A percentile compares a stretch with the other conserved stretches of the same genome.
Conservation (phyloP, 2,329 filamentous ascomycete genomes). For the Chaetomium olivaceum region DNA sequence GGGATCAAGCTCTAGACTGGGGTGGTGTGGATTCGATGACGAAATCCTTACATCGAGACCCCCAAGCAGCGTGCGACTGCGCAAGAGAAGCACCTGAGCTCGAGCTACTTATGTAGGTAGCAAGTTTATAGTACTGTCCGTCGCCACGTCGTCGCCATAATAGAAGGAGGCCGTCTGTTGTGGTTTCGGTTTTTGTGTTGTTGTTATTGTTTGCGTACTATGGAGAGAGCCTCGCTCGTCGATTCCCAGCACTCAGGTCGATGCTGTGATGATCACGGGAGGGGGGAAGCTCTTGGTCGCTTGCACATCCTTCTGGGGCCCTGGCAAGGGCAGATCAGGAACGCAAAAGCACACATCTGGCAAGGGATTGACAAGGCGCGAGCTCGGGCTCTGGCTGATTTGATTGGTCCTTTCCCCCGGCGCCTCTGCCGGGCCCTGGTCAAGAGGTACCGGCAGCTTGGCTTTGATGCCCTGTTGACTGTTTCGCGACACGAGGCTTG, state of each 20-base stretch:
- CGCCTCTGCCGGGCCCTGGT: neutral
- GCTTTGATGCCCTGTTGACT: neutral
- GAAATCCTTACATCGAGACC: slow-evolving; percentile 14
- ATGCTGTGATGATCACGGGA: neutral
- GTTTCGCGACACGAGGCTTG: neutral
- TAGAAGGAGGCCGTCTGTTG: neutral
- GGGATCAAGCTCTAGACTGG: slow-evolving; percentile 3
- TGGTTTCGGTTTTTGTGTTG: no score
- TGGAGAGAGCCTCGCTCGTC: neutral
- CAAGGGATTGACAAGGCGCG: neutral
- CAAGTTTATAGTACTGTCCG: neutral
- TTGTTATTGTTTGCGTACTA: neutral
- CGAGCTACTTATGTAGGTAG: no score
- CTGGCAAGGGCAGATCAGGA: neutral
- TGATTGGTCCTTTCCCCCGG: neutral
- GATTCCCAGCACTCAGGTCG: neutral
- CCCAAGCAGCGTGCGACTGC: neutral
- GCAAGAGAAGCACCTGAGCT: neutral
- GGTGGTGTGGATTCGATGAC: slow-evolving; percentile 22
- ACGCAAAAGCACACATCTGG: neutral
- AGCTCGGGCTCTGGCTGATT: neutral
- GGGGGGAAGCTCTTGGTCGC: neutral
- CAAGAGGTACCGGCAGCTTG: neutral
- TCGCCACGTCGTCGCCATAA: neutral
- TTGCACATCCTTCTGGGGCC: neutral